Percentiles rank a stretch among this genome's conserved stretches.
Evolutionary conservation across 2,329 filamentous ascomycete species (phyloP).

Genomic region (Diaporthe ilicicola): DNA sequence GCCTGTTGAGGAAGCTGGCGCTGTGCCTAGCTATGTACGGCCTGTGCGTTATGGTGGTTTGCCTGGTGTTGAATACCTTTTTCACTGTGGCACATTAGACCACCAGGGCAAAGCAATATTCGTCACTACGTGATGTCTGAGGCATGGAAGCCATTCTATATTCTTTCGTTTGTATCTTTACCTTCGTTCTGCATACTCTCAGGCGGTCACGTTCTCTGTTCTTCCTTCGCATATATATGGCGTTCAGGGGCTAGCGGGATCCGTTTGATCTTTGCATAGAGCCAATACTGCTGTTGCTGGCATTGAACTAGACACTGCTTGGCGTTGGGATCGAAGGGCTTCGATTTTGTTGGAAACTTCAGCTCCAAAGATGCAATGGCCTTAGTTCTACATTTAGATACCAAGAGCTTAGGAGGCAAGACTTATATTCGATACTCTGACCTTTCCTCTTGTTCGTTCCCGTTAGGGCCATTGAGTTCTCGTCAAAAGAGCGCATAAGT

Average conservation of each 20-base stretch:
- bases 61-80: constrained; percentile 85
- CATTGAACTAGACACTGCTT: not conserved
- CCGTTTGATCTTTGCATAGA: not conserved
- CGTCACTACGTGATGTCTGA: not conserved
- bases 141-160: not conserved
- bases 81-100: constrained; percentile 71
- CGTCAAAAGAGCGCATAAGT: not conserved
- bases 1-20: constrained; percentile 74
- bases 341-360: not conserved
- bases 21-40: constrained; percentile 85
- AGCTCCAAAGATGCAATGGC: not conserved
- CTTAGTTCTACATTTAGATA: not conserved
- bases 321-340: not conserved
- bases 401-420: not conserved
- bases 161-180: not conserved
- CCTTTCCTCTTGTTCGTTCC: too few relatives aligned
- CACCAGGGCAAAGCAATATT: not conserved
- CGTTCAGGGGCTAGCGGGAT: not conserved
- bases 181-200: not conserved
- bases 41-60: constrained; percentile 86
- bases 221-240: constrained; percentile 18
- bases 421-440: not conserved
- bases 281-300: not conserved
- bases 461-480: not conserved
- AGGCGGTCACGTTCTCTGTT: not conserved